Percentiles rank a stretch among this genome's conserved stretches.
Evolutionary conservation across 164 flowering plant genomes (phyloP).

Genomic region (Chimonanthus salicifolius): DNA sequence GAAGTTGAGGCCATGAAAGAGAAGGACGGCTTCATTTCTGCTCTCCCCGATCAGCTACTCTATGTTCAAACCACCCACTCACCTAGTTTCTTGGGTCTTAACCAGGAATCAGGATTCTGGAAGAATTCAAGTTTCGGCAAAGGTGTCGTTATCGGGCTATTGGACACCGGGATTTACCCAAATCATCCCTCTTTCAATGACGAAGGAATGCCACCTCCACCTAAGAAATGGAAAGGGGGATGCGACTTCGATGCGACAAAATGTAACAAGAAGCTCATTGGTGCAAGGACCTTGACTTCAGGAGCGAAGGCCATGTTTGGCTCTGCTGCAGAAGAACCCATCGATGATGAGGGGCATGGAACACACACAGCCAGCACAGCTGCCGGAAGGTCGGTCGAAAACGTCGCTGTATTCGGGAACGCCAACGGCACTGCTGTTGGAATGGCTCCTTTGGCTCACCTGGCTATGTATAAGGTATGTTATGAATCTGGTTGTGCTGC

Average conservation of each 20-base stretch:
- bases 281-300: conserved; percentile 4
- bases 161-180: conserved; percentile 45
- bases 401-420: conserved; percentile 19
- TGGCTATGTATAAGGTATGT: conserved; percentile 18
- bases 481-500: conserved; percentile 13
- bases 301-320: conserved; percentile 4
- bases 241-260: conserved; percentile 25
- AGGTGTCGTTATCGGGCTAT: conserved; percentile 10
- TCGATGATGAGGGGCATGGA: conserved; percentile 16
- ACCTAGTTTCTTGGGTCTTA: conserved; percentile 12
- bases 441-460: conserved; percentile 31
- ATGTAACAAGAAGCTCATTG: conserved; percentile 4
- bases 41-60: conserved; percentile 7
- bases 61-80: conserved; percentile 16
- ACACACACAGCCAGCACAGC: conserved; percentile 39
- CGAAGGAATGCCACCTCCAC: conserved; percentile 26
- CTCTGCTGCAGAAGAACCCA: not conserved
- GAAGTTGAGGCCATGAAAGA: conserved; percentile 16
- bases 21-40: conserved; percentile 12
- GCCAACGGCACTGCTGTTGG: conserved; percentile 33
- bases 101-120: conserved; percentile 3
- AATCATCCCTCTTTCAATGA: conserved; percentile 38
- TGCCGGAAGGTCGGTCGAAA: conserved; percentile 23
- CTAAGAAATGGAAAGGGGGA: conserved; percentile 35
- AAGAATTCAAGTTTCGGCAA: conserved; percentile 1